Evolutionary conservation across 768 basidiomycete species (phyloP), one percentile per base, ranked within the genome.

Genomic region (Leccinum imitatum): DNA sequence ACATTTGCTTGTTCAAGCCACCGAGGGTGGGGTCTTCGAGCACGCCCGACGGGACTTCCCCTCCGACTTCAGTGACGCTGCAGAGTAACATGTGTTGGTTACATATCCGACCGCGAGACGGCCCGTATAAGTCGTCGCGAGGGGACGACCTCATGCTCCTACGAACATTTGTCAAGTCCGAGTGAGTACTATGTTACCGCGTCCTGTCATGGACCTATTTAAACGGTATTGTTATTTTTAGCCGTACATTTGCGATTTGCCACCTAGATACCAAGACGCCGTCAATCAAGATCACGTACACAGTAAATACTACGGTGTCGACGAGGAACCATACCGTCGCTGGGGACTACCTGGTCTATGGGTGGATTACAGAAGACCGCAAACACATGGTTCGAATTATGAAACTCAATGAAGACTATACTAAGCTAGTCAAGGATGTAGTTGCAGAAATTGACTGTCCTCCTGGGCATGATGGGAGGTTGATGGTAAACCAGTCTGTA

Each of bases 1-100:
- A 74, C 13, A 56, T 72, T 10, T 74, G 71, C 41, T 53, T 72
- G 37, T 64, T 72, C 31, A 68, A 57, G 56, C 70, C 68, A 6
- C 60, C 67, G 15, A 56, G 50, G 13, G 33, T 35, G 8, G 53
- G 48, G n/a, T 37, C 37, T 39, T 30, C 63, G 13, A 48, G 44
- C 39, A 3, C 37, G 39, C 17, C 41, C 25, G 54, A 54, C 7
- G 10, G 50, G 19, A 56, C 53, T 1, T 15, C 8, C 7, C 17
- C 39, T 39, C 53, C 66, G 2, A 37, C 55, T 11, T 63, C 71
- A n/a, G 66, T 62, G 13, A 71, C 71, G 4, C 50, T 74, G 8
- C 71, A 73, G 55, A 72, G 70, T 48, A 70, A 72, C 50, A 59
- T 64, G 65, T 71, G 71, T 60, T 71, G 71, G 72, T 37, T 68